These are phyloP conservation scores for Fusarium paranaense DNA, from an alignment of 2,329 filamentous ascomycete genomes.

Conservation along the genomic window DNA sequence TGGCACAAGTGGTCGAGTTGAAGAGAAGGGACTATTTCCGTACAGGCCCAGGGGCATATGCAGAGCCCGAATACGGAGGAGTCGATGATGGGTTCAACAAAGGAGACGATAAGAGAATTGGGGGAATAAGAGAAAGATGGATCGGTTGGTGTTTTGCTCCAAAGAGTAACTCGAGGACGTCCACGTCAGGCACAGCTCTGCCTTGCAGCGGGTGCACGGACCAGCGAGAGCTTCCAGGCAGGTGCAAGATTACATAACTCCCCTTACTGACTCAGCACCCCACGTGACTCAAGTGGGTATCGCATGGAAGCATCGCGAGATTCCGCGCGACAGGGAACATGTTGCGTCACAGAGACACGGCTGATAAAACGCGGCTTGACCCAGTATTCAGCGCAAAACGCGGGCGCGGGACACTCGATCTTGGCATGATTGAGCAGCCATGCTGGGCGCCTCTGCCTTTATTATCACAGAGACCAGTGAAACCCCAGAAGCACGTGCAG, in stretches of 20 bases:
- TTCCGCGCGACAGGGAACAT: constrained; percentile 3
- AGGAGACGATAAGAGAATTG: constrained; percentile 22
- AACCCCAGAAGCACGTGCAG: neutral
- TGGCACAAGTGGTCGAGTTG: constrained; percentile 25
- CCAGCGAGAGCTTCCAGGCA: constrained; percentile 41
- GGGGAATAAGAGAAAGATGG: constrained; percentile 29
- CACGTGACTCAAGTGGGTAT: constrained; percentile 21
- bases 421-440: neutral
- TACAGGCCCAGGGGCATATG: constrained; percentile 41
- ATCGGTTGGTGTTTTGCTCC: constrained; percentile 46
- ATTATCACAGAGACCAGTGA: neutral
- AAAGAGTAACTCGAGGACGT: constrained; percentile 48
- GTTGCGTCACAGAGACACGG: neutral
- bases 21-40: constrained; percentile 28
- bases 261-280: constrained; percentile 18
- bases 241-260: constrained; percentile 38
- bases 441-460: neutral
- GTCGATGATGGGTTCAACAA: constrained; percentile 9
- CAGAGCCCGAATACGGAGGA: constrained; percentile 17
- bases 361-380: neutral
- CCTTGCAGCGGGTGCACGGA: constrained; percentile 48
- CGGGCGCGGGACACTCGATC: neutral
- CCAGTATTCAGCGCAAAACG: neutral
- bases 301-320: neutral
- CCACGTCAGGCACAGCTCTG: constrained; percentile 62